These are phyloP conservation scores for Bolboschoenus planiculmis DNA, from an alignment of 176 grass and related monocot species.

Conservation along the genomic window DNA sequence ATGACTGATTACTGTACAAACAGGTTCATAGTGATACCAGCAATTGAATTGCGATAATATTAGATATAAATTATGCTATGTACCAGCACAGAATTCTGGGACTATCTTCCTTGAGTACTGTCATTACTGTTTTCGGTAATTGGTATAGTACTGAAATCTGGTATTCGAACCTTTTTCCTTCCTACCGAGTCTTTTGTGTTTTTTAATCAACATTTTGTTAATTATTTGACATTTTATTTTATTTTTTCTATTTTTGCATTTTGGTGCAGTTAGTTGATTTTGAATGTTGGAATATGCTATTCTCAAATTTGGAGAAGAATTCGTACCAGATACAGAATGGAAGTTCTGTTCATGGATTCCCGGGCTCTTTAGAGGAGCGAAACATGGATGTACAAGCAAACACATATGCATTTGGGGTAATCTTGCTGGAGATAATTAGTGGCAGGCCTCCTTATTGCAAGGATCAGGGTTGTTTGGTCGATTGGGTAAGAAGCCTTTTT, in stretches of 20 bases:
- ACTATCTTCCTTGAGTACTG: background rate
- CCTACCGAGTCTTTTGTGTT: background rate
- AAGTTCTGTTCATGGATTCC: conserved; percentile 36
- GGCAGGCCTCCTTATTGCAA: conserved; percentile 91
- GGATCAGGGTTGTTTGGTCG: conserved; percentile 64
- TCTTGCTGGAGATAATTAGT: conserved; percentile 90
- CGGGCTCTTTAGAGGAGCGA: conserved; percentile 38
- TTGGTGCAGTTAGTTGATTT: conserved; percentile 84
- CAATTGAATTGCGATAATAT: background rate
- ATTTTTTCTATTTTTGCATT: background rate
- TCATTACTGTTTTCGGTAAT: background rate
- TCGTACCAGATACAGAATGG: conserved; percentile 26
- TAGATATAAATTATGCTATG: background rate
- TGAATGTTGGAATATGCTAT: conserved; percentile 84
- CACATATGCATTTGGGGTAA: conserved; percentile 69
- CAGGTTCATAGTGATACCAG: background rate
- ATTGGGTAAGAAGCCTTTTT: conserved; percentile 53
- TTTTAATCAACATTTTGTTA: background rate
- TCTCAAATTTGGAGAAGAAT: conserved; percentile 47
- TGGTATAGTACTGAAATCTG: background rate
- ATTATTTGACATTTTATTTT: background rate
- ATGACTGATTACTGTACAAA: background rate
- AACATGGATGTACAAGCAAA: conserved; percentile 65
- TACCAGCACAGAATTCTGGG: background rate
- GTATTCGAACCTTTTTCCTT: background rate